A percentile compares a stretch with the other conserved stretches of the same genome.
These are phyloP conservation scores for Russula sp. DNA, from an alignment of 768 basidiomycete genomes.

Conservation along the genomic window DNA sequence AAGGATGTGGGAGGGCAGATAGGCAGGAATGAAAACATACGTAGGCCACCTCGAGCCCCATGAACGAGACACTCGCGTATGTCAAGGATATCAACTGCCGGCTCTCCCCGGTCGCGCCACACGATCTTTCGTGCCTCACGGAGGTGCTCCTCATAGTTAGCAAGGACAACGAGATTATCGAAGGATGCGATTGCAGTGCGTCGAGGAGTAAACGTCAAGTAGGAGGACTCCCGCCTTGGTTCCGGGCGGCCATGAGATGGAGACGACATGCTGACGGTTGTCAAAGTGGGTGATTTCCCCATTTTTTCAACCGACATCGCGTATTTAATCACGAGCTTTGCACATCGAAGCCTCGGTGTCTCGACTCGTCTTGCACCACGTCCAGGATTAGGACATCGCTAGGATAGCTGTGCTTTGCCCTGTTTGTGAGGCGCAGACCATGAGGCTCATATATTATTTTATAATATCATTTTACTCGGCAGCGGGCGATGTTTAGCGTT, in stretches of 20 bases:
- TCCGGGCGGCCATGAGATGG: conserved; percentile 2
- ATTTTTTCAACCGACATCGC: background rate
- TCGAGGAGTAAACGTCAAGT: conserved; percentile 46
- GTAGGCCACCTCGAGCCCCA: conserved; percentile 59
- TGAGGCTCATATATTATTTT: too few relatives aligned
- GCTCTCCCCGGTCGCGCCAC: conserved; percentile 75
- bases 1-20: background rate
- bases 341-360: background rate
- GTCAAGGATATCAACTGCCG: conserved; percentile 58
- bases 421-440: background rate
- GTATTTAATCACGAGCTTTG: background rate
- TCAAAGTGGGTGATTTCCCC: background rate
- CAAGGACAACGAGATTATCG: conserved; percentile 80
- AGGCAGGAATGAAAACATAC: conserved; percentile 38
- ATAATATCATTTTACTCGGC: too few relatives aligned
- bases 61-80: conserved; percentile 63
- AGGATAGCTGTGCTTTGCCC: background rate
- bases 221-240: conserved; percentile 27
- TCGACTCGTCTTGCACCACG: background rate
- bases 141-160: conserved; percentile 73
- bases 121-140: conserved; percentile 70
- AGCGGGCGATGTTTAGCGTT: too few relatives aligned
- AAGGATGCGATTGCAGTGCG: conserved; percentile 42
- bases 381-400: background rate
- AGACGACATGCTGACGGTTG: background rate